Percentiles rank a stretch among this genome's conserved stretches.
Conservation (phyloP, 2,329 filamentous ascomycete genomes). For the Neophaeococcomyces aloes region DNA sequence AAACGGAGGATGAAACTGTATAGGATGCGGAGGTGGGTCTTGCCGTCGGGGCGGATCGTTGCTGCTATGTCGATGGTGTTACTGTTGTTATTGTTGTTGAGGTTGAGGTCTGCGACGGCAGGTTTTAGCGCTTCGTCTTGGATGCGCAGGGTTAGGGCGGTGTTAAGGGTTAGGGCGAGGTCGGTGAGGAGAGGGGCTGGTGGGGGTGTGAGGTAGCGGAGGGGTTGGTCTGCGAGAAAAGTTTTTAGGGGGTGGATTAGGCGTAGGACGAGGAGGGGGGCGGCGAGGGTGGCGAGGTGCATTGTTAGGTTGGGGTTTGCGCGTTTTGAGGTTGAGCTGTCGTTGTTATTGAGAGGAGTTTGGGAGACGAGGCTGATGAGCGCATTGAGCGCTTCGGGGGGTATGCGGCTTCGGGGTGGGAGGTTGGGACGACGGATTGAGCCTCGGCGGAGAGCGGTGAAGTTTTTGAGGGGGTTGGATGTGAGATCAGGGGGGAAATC, state of each 20-base stretch:
- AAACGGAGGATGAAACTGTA: slow-evolving; percentile 67
- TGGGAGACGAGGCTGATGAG: slow-evolving; percentile 55
- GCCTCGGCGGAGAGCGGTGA: slow-evolving; percentile 59
- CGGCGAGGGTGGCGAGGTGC: slow-evolving; percentile 49
- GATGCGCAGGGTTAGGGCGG: slow-evolving; percentile 56
- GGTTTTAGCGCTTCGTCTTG: slow-evolving; percentile 55
- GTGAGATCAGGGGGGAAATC: slow-evolving; percentile 43
- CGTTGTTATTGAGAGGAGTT: background rate
- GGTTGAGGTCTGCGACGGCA: slow-evolving; percentile 32
- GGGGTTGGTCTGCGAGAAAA: slow-evolving; percentile 83
- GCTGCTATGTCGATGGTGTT: background rate
- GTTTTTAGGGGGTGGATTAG: slow-evolving; percentile 68
- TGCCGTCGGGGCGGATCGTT: slow-evolving; percentile 23
- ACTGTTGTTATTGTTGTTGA: slow-evolving; percentile 6
- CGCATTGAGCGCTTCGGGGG: slow-evolving; percentile 70
- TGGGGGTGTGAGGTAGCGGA: slow-evolving; percentile 80
- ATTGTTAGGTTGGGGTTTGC: background rate
- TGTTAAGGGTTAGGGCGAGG: slow-evolving; percentile 58
- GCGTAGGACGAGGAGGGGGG: slow-evolving; percentile 72
- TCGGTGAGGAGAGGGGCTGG: slow-evolving; percentile 72
- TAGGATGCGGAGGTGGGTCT: slow-evolving; percentile 68
- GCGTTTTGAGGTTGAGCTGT: background rate
- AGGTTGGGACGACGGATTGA: slow-evolving; percentile 59
- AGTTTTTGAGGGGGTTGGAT: slow-evolving; percentile 45
- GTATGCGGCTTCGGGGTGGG: slow-evolving; percentile 58